Evolutionary conservation across 202 grass and related monocot genomes (phyloP), one percentile per base, ranked within the genome.

Genomic region (Cymbopogon flexuosus): DNA sequence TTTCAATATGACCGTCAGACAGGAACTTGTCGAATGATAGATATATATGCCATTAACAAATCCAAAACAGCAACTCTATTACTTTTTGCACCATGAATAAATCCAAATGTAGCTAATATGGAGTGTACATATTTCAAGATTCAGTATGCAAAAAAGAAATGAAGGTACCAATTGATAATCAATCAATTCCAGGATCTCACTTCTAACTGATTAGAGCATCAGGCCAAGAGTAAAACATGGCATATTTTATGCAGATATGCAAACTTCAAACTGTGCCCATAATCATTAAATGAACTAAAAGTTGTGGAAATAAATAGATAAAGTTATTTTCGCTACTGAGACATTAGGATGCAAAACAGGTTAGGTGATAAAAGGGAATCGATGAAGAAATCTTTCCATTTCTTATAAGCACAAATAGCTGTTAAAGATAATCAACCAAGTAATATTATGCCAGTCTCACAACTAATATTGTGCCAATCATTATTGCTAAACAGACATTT

Each of bases 1-100:
- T 94, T 91, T 77, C 92, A 94, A 91, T 83, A 91, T 81, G 89
- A 79, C 82, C 85, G 75, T 94, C 92, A 94, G 92, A 89, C 63
- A 66, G 79, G 66, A 77, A 89, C 56, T 83, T 63, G 85, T 83
- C 6, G 29, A 73, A 87, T 62, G 81, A 89, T 82, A 93, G 42
- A 93, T 87, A 87, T 79, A 91, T 90, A 88, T 86, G 60, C 23
- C 56, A 76, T 73, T 79, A 82, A 75, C 79, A 87, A 88, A 83
- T 81, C 79, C 69, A 83, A 85, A 77, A 78, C 33, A 85, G n/a
- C 21, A 82, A 70, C 37, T 72, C 41, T 78, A 66, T 43, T 68
- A 61, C 15, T 59, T 49, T 73, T 33, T 72, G 60, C 37, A 81
- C 36, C 58, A 82, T 73, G 47, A 73, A 65, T 77, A 85, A 82